Percentiles rank a stretch among this genome's conserved stretches.
Evolutionary conservation across 2,329 filamentous ascomycete genomes (phyloP).

Genomic region (Xylaria hypoxylon): DNA sequence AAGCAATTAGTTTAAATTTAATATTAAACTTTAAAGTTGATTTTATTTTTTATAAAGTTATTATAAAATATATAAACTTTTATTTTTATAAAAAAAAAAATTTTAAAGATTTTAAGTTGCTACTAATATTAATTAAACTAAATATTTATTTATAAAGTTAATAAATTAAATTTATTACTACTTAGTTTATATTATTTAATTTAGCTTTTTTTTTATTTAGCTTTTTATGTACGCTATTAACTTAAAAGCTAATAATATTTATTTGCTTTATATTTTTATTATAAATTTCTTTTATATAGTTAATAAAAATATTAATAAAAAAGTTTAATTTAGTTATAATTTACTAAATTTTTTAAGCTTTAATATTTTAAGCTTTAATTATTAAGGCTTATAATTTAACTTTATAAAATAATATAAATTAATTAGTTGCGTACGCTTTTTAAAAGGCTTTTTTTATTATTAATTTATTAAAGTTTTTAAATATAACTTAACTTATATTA

Average conservation of each 20-base stretch:
- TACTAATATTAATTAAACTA: not conserved
- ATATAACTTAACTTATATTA: no score
- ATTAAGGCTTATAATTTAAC: not conserved
- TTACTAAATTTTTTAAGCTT: no score
- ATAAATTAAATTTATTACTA: no score
- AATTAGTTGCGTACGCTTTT: not conserved
- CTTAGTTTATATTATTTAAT: no score
- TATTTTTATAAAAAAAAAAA: not conserved
- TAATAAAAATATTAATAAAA: not conserved
- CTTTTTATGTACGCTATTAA: no score
- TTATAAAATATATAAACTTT: no score
- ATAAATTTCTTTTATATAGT: not conserved
- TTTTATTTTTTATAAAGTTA: not conserved
- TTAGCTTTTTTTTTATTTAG: not conserved
- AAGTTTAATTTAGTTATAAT: not conserved
- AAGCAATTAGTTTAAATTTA: not conserved
- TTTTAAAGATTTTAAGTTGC: no score
- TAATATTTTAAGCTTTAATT: not conserved
- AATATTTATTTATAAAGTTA: not conserved
- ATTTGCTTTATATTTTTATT: not conserved
- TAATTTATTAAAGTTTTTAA: not conserved
- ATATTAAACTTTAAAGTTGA: not conserved
- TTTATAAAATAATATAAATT: not conserved
- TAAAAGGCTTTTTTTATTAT: conserved; percentile 1
- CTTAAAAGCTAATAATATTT: not conserved